Evolutionary conservation across 345 rosid species (phyloP).

Genomic region (Stellera chamaejasme): DNA sequence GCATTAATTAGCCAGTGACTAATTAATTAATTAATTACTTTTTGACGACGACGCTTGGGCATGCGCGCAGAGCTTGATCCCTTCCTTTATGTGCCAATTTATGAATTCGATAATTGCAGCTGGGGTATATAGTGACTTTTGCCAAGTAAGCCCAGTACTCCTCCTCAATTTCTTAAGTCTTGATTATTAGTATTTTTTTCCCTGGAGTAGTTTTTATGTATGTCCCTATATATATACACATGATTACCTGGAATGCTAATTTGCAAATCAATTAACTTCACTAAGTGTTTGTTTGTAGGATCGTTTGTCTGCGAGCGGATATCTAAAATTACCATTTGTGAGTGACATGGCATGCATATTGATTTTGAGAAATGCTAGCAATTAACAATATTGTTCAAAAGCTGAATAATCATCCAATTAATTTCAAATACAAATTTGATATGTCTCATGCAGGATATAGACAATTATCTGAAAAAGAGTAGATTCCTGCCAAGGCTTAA

Average conservation of each 20-base stretch:
- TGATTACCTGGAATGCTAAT: too few species aligned
- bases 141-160: slow-evolving; percentile 48
- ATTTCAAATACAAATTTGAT: neutral
- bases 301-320: slow-evolving; percentile 78
- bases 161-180: neutral
- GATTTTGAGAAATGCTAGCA: neutral
- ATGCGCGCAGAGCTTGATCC: slow-evolving; percentile 31
- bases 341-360: slow-evolving; percentile 16
- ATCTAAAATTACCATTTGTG: slow-evolving; percentile 65
- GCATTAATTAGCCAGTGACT: too few species aligned
- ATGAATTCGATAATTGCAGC: slow-evolving; percentile 50
- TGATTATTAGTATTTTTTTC: neutral
- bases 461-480: slow-evolving; percentile 47
- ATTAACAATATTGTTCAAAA: neutral
- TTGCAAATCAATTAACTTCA: neutral
- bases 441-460: slow-evolving; percentile 29
- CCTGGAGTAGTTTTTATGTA: too few species aligned
- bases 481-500: slow-evolving; percentile 78
- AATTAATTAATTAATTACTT: too few species aligned
- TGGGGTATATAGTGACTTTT: slow-evolving; percentile 61
- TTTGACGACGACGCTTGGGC: too few species aligned
- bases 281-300: slow-evolving; percentile 30
- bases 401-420: neutral
- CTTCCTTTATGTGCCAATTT: slow-evolving; percentile 34
- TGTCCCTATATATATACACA: neutral